Evolutionary conservation across 1,284 basidiomycete genomes (phyloP), one percentile per base, ranked within the genome.

Genomic region (Paramarasmius palmivorus): DNA sequence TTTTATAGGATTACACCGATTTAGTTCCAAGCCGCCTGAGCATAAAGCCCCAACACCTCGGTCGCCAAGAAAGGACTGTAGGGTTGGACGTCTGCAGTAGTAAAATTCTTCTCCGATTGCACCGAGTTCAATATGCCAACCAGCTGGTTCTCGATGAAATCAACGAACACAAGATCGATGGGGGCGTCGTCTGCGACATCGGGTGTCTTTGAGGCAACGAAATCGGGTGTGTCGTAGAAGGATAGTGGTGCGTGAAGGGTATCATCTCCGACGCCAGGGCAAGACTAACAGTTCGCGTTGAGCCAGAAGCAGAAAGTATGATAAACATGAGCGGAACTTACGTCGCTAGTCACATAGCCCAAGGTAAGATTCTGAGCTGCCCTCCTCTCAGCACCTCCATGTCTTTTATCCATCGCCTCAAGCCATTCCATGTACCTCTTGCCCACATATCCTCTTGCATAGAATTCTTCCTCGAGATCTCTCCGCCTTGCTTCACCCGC

Each of bases 301-400:
- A 25, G 44, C n/a, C n/a, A 35, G 23, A 20, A 3, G 20, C 17
- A 46, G n/a, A 32, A 12, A 8, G 8, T 19, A 52, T 47, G 19
- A 52, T 48, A 50, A 55, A 32, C 12, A 22, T n/a, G n/a, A 19
- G 40, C 49, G 42, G 37, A 15, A 66, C 86, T 64, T 58, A 88
- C 86, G 62, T 90, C 88, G 0, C 68, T 62, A 1, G 88, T 90
- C n/a, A 89, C 86, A 64, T 91, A 90, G 59, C 88, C 88, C 22
- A 85, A 66, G 1, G 85, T 89, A 62, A 81, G 61, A 58, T 84
- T 79, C 35, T 61, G 58, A 12, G 74, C 71, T 8, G 69, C 72
- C 26, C 77, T 64, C 40, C 66, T 68, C 59, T 69, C 71, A 19
- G 66, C 58, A 7, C 63, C 62, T 15, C 59, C 61, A 52, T 69